Conservation (phyloP, 306 rosid genomes). For the Leucaena leucocephala region DNA sequence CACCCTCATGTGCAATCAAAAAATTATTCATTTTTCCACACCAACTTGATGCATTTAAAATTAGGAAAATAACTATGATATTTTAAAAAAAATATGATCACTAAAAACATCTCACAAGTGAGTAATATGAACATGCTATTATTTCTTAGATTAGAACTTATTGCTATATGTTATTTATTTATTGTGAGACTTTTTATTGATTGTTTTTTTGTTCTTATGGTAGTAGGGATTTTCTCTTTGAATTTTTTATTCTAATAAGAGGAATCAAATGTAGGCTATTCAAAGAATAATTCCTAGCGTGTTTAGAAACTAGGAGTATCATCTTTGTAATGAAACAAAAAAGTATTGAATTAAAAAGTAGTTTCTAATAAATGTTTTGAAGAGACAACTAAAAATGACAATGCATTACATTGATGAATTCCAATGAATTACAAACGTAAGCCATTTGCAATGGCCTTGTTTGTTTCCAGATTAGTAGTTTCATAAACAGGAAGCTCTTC, state of each 20-base stretch:
- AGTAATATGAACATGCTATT: too few species aligned
- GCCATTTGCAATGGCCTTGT: constrained; percentile 71
- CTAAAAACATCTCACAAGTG: too few species aligned
- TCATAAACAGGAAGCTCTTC: constrained; percentile 80
- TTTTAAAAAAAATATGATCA: too few species aligned
- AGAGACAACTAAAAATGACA: not conserved
- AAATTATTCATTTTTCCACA: not conserved
- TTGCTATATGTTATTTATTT: too few species aligned
- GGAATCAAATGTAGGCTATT: not conserved
- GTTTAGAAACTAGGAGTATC: constrained; percentile 6
- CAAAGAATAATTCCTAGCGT: not conserved
- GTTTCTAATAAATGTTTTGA: not conserved
- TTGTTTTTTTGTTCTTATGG: too few species aligned
- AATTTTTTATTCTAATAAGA: not conserved
- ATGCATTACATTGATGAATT: constrained; percentile 41
- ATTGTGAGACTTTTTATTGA: too few species aligned
- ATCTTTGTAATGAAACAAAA: not conserved
- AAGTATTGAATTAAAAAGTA: not conserved
- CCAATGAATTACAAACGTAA: constrained; percentile 49
- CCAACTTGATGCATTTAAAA: not conserved
- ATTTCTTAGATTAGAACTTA: too few species aligned
- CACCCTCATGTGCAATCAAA: not conserved
- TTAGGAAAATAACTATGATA: too few species aligned
- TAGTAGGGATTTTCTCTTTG: too few species aligned
- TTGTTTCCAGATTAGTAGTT: constrained; percentile 63